These are phyloP conservation scores for Yamadazyma triangularis DNA, from an alignment of 1,139 yeast species.

Conservation along the genomic window DNA sequence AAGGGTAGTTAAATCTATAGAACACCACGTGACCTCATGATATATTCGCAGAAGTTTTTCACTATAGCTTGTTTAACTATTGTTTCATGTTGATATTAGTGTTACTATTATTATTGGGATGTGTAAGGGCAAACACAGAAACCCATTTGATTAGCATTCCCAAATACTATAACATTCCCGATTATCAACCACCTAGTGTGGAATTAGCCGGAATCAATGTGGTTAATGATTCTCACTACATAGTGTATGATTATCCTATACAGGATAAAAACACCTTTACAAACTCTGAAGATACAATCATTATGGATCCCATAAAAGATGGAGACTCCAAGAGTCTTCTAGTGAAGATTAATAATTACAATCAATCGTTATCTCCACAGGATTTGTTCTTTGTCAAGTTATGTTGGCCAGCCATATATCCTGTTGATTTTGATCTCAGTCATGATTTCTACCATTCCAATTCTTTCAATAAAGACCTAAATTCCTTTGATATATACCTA, in stretches of 20 bases:
- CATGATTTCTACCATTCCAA: constrained; percentile 19
- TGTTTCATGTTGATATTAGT: too few species aligned
- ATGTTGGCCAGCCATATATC: constrained; percentile 44
- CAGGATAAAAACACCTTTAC: constrained; percentile 9
- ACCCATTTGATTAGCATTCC: constrained; percentile 30
- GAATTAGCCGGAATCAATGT: constrained; percentile 1
- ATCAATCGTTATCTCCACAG: constrained; percentile 23
- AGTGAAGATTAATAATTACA: constrained; percentile 33
- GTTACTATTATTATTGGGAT: background rate
- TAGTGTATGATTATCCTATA: constrained; percentile 30
- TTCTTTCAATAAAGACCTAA: constrained; percentile 5
- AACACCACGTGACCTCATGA: too few species aligned
- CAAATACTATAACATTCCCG: constrained; percentile 27
- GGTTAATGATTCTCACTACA: constrained; percentile 23
- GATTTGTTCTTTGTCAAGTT: constrained; percentile 33
- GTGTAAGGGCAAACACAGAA: constrained; percentile 34
- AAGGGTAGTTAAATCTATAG: too few species aligned
- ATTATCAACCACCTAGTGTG: constrained; percentile 2
- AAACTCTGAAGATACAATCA: constrained; percentile 4
- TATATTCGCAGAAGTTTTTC: too few species aligned
- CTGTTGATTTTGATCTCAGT: constrained; percentile 23
- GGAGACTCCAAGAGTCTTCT: constrained; percentile 15
- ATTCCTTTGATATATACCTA: constrained; percentile 28
- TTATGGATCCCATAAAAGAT: constrained; percentile 13
- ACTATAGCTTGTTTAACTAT: too few species aligned